Percentiles rank a stretch among this genome's conserved stretches.
Evolutionary conservation across 2,329 filamentous ascomycete genomes (phyloP).

Genomic region (Myriosclerotinia duriaeana): DNA sequence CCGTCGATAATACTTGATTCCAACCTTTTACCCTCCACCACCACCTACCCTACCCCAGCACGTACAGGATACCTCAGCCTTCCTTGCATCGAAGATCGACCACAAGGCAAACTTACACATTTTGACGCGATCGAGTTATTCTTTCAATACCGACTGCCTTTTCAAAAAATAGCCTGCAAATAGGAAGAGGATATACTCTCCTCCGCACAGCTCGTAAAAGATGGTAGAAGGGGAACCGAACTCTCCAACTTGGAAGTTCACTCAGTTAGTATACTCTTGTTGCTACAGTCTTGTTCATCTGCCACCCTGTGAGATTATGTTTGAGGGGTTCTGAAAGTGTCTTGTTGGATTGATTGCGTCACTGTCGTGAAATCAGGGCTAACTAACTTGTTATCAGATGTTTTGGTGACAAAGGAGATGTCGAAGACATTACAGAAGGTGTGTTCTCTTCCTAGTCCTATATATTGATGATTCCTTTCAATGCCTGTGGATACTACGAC

Average conservation of each 20-base stretch:
- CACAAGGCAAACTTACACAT: slow-evolving; percentile 25
- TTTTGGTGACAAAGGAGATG: slow-evolving; percentile 99
- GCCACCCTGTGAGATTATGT: neutral
- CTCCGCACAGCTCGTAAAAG: slow-evolving; percentile 50
- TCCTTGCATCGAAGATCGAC: slow-evolving; percentile 28
- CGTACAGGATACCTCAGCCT: slow-evolving; percentile 33
- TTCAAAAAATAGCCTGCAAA: slow-evolving; percentile 19
- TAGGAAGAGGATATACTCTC: slow-evolving; percentile 37
- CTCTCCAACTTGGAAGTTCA: slow-evolving; percentile 99
- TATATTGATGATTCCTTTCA: neutral
- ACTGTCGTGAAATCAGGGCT: slow-evolving; percentile 28
- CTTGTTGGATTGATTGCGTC: slow-evolving; percentile 18
- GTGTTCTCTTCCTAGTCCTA: slow-evolving; percentile 11
- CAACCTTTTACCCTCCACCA: slow-evolving; percentile 16
- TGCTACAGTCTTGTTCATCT: slow-evolving; percentile 11
- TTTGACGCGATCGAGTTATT: slow-evolving; percentile 34
- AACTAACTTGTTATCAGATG: slow-evolving; percentile 60
- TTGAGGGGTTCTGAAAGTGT: slow-evolving; percentile 1
- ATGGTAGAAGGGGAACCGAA: slow-evolving; percentile 96
- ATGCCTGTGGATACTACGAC: neutral
- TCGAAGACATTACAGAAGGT: slow-evolving; percentile 59
- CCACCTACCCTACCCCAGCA: slow-evolving; percentile 31
- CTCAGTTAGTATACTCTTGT: slow-evolving; percentile 58
- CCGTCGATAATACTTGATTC: slow-evolving; percentile 24
- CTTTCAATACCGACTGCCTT: slow-evolving; percentile 19